Conservation (phyloP, 192 early-diverging fungal species). For the Mortierella antarctica region DNA sequence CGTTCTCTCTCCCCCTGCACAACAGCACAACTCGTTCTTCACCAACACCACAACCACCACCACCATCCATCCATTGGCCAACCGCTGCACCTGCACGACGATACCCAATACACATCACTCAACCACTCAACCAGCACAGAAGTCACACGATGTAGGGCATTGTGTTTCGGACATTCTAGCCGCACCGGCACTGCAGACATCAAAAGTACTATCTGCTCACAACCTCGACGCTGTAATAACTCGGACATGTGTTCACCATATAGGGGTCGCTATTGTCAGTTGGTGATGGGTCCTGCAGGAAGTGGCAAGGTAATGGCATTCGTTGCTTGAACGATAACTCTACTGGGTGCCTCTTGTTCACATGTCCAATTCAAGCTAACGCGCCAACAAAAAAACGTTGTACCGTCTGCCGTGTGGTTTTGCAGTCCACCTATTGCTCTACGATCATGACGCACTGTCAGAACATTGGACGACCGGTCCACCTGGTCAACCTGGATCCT, state of each 20-base stretch:
- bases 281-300: conserved; percentile 97
- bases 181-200: no score
- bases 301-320: conserved; percentile 78
- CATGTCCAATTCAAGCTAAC: not conserved
- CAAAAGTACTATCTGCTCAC: no score
- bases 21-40: no score
- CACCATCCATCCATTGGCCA: no score
- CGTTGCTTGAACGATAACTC: not conserved
- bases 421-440: conserved; percentile 91
- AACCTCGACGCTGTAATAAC: no score
- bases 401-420: not conserved
- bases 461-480: conserved; percentile 81
- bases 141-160: no score
- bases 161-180: no score
- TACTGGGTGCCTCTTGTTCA: not conserved
- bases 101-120: no score
- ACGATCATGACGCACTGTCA: conserved; percentile 97
- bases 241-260: not conserved
- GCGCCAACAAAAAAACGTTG: not conserved
- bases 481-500: conserved; percentile 97
- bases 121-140: no score
- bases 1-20: no score
- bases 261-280: conserved; percentile 85
- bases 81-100: no score
- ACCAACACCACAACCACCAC: no score